Percentiles rank a stretch among this genome's conserved stretches.
These are phyloP conservation scores for Periconia sp. DNA, from an alignment of 2,329 filamentous ascomycete genomes.

Conservation along the genomic window DNA sequence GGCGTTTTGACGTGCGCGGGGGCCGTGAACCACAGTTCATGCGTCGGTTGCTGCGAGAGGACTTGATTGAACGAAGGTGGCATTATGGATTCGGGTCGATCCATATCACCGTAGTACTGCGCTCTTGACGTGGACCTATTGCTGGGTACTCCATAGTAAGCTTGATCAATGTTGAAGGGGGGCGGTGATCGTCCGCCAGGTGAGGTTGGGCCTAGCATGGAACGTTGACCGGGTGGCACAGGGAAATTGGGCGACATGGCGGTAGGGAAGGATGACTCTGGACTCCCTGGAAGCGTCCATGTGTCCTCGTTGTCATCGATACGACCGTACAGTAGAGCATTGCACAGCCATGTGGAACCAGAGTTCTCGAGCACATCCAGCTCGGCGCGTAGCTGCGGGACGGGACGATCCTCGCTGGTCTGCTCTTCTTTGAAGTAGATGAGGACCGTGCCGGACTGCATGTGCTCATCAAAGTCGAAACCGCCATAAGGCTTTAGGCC, in stretches of 20 bases:
- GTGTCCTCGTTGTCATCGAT: conserved; percentile 42
- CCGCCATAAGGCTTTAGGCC: conserved; percentile 42
- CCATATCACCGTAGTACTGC: conserved; percentile 20
- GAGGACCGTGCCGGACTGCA: conserved; percentile 46
- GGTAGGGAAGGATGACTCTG: conserved; percentile 24
- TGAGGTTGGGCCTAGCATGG: conserved; percentile 33
- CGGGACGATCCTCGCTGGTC: conserved; percentile 38
- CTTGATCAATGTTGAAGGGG: conserved; percentile 38
- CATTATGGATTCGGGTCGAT: conserved; percentile 11
- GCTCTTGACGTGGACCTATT: conserved; percentile 19
- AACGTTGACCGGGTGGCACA: conserved; percentile 19
- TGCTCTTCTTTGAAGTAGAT: conserved; percentile 50
- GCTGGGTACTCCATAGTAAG: conserved; percentile 23
- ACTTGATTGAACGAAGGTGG: conserved; percentile 16
- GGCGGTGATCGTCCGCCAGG: conserved; percentile 32
- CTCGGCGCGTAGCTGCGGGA: conserved; percentile 44
- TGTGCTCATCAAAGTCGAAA: conserved; percentile 46
- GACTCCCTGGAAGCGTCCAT: conserved; percentile 31
- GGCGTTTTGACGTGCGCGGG: conserved; percentile 56
- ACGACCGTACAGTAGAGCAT: conserved; percentile 42
- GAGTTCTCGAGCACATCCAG: conserved; percentile 42
- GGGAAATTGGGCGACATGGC: conserved; percentile 22
- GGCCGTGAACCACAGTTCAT: conserved; percentile 67
- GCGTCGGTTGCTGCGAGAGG: conserved; percentile 33
- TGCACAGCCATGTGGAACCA: conserved; percentile 45